Evolutionary conservation across 495 filamentous ascomycete genomes (phyloP).

Genomic region (Lasiosphaeria ovina): DNA sequence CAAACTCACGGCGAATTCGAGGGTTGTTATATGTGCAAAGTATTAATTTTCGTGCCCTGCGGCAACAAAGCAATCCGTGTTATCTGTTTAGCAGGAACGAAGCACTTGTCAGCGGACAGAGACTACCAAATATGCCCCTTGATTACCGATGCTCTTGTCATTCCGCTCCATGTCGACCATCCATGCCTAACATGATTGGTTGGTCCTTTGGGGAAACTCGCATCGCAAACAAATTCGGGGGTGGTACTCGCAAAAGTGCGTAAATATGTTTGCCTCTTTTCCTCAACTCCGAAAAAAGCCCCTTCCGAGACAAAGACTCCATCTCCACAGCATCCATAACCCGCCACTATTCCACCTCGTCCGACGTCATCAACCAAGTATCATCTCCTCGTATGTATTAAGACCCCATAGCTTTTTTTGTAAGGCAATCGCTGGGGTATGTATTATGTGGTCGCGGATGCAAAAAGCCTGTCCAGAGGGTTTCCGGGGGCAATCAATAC

Average conservation of each 20-base stretch:
- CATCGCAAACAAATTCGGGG: background rate
- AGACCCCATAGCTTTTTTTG: conserved; percentile 8
- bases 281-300: background rate
- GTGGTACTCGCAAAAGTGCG: background rate
- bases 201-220: too few species aligned
- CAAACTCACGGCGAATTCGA: too few species aligned
- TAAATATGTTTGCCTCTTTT: background rate
- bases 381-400: conserved; percentile 28
- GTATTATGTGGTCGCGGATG: conserved; percentile 22
- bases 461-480: conserved; percentile 29
- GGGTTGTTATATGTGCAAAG: too few species aligned
- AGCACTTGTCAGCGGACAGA: too few species aligned
- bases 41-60: too few species aligned
- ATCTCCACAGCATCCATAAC: background rate
- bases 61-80: too few species aligned
- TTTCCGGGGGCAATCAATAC: conserved; percentile 27
- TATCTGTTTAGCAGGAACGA: too few species aligned
- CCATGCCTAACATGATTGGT: too few species aligned
- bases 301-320: background rate
- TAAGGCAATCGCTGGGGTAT: conserved; percentile 19
- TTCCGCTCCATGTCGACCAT: too few species aligned
- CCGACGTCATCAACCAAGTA: conserved; percentile 24
- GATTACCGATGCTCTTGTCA: too few species aligned
- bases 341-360: conserved; percentile 14
- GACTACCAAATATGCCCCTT: too few species aligned